Evolutionary conservation across 768 basidiomycete genomes (phyloP).

Genomic region (Amanita rubescens): DNA sequence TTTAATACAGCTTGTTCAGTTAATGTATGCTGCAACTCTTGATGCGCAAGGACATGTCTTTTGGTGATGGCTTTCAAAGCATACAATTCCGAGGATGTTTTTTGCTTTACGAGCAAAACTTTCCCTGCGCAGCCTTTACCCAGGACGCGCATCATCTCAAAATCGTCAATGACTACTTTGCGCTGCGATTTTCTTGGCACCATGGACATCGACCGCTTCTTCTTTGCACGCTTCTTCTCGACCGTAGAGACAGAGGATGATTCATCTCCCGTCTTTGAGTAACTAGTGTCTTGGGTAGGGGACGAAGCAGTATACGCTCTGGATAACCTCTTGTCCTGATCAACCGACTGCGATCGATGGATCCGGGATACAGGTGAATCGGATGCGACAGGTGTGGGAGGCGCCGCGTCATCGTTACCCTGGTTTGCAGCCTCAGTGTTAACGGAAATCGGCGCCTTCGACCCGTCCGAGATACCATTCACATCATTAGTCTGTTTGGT

Average conservation of each 20-base stretch:
- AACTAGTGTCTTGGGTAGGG: slow-evolving; percentile 40
- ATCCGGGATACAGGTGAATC: slow-evolving; percentile 37
- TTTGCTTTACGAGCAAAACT: slow-evolving; percentile 85
- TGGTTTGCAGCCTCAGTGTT: slow-evolving; percentile 10
- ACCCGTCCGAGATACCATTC: slow-evolving; percentile 8
- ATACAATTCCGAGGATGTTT: slow-evolving; percentile 62
- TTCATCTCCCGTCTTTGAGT: slow-evolving; percentile 64
- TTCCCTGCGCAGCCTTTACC: slow-evolving; percentile 98
- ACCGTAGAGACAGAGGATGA: slow-evolving; percentile 57
- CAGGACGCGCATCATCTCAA: slow-evolving; percentile 94
- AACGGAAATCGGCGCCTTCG: slow-evolving; percentile 27
- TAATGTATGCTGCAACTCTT: slow-evolving; percentile 92
- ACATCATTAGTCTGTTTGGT: background rate
- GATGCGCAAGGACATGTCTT: slow-evolving; percentile 92
- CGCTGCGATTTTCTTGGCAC: slow-evolving; percentile 55
- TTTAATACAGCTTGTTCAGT: slow-evolving; percentile 95
- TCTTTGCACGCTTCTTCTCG: slow-evolving; percentile 19
- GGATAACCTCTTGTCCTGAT: slow-evolving; percentile 61
- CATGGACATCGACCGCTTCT: slow-evolving; percentile 27
- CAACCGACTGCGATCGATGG: slow-evolving; percentile 76
- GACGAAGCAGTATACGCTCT: slow-evolving; percentile 50
- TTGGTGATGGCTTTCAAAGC: slow-evolving; percentile 99
- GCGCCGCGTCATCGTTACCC: slow-evolving; percentile 14
- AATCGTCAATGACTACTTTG: slow-evolving; percentile 83
- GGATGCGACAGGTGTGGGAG: slow-evolving; percentile 32